phyloP scores from a whole-genome alignment of 352 stramenopile species.

The Blastocystis sp. region DNA sequence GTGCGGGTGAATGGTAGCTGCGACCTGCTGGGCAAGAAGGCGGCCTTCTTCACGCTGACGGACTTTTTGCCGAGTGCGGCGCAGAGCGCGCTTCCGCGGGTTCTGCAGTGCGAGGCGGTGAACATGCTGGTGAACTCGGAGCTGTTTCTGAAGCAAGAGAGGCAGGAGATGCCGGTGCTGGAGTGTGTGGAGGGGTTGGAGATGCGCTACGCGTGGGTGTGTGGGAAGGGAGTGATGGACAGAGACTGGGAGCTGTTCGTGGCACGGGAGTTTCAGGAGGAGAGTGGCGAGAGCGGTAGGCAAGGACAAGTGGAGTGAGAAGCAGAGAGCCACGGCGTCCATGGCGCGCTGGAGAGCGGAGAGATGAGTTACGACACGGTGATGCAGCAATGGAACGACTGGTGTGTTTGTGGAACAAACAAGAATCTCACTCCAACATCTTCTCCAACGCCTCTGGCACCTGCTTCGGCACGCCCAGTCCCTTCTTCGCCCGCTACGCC shows the following conservation, averaged over 20 bases:
- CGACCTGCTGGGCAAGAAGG: conserved; percentile 20
- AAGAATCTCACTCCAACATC: neutral
- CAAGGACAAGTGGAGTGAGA: conserved; percentile 3
- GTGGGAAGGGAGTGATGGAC: neutral
- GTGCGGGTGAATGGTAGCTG: conserved; percentile 2
- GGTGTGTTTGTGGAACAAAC: neutral
- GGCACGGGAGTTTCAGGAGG: neutral
- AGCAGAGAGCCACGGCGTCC: neutral
- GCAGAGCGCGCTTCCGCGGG: conserved; percentile 7
- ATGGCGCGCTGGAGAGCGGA: neutral
- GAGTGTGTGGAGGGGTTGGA: neutral
- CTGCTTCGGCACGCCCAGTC: neutral
- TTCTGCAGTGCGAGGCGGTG: neutral
- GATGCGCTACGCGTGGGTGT: neutral
- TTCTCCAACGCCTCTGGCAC: neutral
- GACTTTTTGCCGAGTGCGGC: conserved; percentile 12
- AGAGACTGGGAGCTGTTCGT: conserved; percentile 44
- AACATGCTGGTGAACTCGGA: conserved; percentile 53
- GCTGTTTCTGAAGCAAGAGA: conserved; percentile 36
- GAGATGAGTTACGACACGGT: neutral
- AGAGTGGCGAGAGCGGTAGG: neutral
- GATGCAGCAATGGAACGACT: neutral
- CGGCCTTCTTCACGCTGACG: neutral
- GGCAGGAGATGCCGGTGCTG: neutral
- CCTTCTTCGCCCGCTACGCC: neutral